These are phyloP conservation scores for Cytospora schulzeri DNA, from an alignment of 2,329 filamentous ascomycete genomes.

Conservation along the genomic window DNA sequence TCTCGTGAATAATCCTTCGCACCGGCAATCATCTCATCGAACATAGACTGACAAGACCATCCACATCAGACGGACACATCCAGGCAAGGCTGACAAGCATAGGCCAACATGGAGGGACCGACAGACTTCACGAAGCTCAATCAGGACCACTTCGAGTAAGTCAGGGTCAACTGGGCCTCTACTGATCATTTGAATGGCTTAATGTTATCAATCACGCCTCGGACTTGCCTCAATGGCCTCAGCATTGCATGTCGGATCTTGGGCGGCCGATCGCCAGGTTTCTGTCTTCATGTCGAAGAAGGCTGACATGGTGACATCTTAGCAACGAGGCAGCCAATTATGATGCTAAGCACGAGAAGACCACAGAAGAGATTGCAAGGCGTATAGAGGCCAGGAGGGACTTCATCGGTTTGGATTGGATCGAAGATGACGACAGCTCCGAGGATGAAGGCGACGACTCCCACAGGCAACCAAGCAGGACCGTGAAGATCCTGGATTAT, in stretches of 20 bases:
- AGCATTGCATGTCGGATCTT: no score
- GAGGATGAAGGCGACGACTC: conserved; percentile 36
- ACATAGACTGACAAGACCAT: not conserved
- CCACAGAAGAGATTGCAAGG: conserved; percentile 54
- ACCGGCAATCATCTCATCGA: not conserved
- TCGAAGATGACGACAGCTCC: conserved; percentile 41
- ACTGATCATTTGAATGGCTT: no score
- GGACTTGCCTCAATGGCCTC: not conserved
- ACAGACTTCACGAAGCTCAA: conserved; percentile 25
- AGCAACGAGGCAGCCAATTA: conserved; percentile 58
- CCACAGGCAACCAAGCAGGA: conserved; percentile 32
- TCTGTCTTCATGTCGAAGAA: not conserved
- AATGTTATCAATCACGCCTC: not conserved
- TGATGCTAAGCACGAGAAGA: conserved; percentile 58
- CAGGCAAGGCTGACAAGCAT: conserved; percentile 11
- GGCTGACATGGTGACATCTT: not conserved
- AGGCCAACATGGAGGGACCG: conserved; percentile 16
- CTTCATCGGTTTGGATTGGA: conserved; percentile 65
- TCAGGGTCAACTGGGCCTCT: not conserved
- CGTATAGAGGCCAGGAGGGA: conserved; percentile 55
- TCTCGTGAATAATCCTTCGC: not conserved
- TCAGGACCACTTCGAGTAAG: conserved; percentile 23
- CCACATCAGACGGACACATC: not conserved
- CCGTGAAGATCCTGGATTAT: conserved; percentile 68
- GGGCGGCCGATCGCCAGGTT: not conserved